Conservation (phyloP, 2,329 filamentous ascomycete genomes). For the Apiospora sp. region DNA sequence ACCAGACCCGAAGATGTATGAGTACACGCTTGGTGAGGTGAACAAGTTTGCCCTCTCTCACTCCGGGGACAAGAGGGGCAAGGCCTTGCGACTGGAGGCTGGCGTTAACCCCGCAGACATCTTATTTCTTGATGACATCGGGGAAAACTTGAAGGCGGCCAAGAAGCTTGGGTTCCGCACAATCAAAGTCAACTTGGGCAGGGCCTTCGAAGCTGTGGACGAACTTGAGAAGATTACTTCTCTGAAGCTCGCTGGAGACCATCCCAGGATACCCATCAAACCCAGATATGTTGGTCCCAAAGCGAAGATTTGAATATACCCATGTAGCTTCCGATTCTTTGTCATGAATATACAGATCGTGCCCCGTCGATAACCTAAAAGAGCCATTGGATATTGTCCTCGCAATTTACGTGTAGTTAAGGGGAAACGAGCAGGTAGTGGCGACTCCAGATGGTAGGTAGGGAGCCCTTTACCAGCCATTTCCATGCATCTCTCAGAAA, state of each 20-base stretch:
- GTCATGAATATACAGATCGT: neutral
- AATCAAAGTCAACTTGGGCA: slow-evolving; percentile 83
- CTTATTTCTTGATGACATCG: slow-evolving; percentile 93
- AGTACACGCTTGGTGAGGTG: slow-evolving; percentile 72
- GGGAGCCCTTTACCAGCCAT: neutral
- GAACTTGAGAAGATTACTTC: slow-evolving; percentile 81
- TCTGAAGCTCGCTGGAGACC: slow-evolving; percentile 64
- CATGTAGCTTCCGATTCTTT: neutral
- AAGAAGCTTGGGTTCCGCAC: slow-evolving; percentile 79
- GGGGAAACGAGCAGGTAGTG: neutral
- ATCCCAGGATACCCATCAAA: slow-evolving; percentile 58
- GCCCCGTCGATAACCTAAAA: neutral
- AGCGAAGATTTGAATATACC: slow-evolving; percentile 51
- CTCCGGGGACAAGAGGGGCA: slow-evolving; percentile 48
- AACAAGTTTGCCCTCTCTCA: slow-evolving; percentile 67
- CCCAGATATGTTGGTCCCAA: slow-evolving; percentile 45
- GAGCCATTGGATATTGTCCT: neutral
- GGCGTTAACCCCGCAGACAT: slow-evolving; percentile 72
- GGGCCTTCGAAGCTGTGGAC: slow-evolving; percentile 80
- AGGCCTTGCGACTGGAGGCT: slow-evolving; percentile 53
- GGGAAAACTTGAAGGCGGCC: slow-evolving; percentile 86
- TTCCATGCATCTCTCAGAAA: neutral
- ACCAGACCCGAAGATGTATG: slow-evolving; percentile 83
- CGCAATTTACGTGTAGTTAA: neutral
- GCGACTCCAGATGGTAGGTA: neutral